phyloP scores from a whole-genome alignment of 164 flowering plant species.

The Chimonanthus praecox region DNA sequence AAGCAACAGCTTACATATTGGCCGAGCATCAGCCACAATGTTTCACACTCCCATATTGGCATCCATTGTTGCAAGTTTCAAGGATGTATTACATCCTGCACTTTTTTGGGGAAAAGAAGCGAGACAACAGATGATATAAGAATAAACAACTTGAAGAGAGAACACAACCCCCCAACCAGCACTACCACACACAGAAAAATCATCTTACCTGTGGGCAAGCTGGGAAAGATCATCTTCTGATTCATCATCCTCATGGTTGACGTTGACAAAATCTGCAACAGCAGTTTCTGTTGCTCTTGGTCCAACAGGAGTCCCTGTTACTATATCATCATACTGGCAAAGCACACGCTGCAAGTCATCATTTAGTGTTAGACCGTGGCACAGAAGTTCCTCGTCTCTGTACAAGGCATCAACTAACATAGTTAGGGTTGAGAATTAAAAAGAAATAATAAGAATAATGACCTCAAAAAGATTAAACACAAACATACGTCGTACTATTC shows the following conservation, averaged over 20 bases:
- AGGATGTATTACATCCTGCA: background rate
- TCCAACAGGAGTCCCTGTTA: slow-evolving; percentile 37
- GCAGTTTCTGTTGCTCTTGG: slow-evolving; percentile 1
- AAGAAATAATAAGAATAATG: background rate
- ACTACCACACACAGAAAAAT: background rate
- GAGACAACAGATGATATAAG: background rate
- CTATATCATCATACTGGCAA: slow-evolving; percentile 62
- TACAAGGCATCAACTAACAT: slow-evolving; percentile 9
- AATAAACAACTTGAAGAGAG: too few species aligned
- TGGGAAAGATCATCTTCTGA: slow-evolving; percentile 89
- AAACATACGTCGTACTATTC: slow-evolving; percentile 63
- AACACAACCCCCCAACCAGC: too few species aligned
- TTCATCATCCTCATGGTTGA: slow-evolving; percentile 85
- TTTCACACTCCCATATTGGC: background rate
- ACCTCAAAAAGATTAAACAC: background rate
- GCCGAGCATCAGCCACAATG: background rate
- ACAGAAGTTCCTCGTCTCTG: slow-evolving; percentile 87
- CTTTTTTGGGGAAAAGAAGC: background rate
- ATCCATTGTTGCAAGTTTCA: background rate
- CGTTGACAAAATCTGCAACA: slow-evolving; percentile 50
- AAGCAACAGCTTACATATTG: too few species aligned
- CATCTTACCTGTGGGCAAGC: slow-evolving; percentile 63
- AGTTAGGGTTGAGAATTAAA: background rate
- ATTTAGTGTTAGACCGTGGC: slow-evolving; percentile 78
- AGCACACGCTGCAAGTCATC: slow-evolving; percentile 87